phyloP scores from a whole-genome alignment of 495 filamentous ascomycete species.

The Trypethelium eluteriae region DNA sequence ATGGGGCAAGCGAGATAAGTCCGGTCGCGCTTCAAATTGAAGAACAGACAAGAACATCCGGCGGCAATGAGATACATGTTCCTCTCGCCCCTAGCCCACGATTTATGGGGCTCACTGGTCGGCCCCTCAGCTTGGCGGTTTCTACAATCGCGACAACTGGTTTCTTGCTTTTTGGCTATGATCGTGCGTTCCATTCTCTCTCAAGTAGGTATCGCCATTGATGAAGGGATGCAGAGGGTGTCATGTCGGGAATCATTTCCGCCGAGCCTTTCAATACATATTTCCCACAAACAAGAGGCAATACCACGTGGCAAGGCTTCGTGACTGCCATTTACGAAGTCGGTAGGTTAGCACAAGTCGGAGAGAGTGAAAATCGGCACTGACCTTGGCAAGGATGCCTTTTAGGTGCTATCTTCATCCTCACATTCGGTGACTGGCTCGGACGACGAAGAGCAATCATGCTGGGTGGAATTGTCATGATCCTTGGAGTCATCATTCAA shows the following conservation, averaged over 20 bases:
- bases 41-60: neutral
- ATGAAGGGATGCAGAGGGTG: slow-evolving; percentile 40
- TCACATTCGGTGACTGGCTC: slow-evolving; percentile 58
- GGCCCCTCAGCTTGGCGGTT: slow-evolving; percentile 10
- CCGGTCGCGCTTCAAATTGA: too few species aligned
- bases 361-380: neutral
- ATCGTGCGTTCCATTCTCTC: neutral
- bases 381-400: slow-evolving; percentile 42
- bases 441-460: slow-evolving; percentile 52
- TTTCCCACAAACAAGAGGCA: slow-evolving; percentile 57
- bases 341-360: slow-evolving; percentile 32
- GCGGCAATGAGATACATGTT: neutral
- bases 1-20: too few species aligned
- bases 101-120: slow-evolving; percentile 17
- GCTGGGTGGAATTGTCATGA: slow-evolving; percentile 61
- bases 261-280: slow-evolving; percentile 60
- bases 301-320: slow-evolving; percentile 68
- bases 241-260: slow-evolving; percentile 78
- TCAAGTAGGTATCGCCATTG: neutral
- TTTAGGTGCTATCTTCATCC: slow-evolving; percentile 61
- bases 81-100: neutral
- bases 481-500: slow-evolving; percentile 65
- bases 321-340: slow-evolving; percentile 81
- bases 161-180: slow-evolving; percentile 23
- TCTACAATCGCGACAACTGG: slow-evolving; percentile 18